Conservation (phyloP, 495 filamentous ascomycete species). For the Penicillium lividum region DNA sequence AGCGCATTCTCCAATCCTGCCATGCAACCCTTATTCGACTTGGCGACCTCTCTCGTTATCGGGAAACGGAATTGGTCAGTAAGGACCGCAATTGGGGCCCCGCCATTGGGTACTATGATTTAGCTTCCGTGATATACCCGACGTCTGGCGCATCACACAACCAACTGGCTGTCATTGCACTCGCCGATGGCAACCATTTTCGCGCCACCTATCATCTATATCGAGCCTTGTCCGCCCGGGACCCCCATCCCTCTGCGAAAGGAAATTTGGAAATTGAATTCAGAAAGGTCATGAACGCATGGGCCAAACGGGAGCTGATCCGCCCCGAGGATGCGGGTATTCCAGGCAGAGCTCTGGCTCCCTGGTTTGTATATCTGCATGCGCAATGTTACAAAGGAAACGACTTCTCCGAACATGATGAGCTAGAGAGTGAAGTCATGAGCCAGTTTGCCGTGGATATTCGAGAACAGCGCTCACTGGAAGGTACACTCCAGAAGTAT, state of each 20-base stretch:
- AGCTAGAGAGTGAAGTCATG: slow-evolving; percentile 84
- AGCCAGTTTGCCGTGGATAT: slow-evolving; percentile 71
- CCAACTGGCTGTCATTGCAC: slow-evolving; percentile 82
- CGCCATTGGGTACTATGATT: slow-evolving; percentile 79
- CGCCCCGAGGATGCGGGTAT: slow-evolving; percentile 52
- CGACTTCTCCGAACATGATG: slow-evolving; percentile 71
- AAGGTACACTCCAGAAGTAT: slow-evolving; percentile 72
- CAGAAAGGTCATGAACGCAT: slow-evolving; percentile 64
- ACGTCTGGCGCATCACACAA: slow-evolving; percentile 80
- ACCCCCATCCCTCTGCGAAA: slow-evolving; percentile 70
- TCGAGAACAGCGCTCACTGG: slow-evolving; percentile 62
- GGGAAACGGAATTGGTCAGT: slow-evolving; percentile 65
- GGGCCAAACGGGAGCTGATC: slow-evolving; percentile 60
- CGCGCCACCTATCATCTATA: slow-evolving; percentile 88
- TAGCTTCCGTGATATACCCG: slow-evolving; percentile 78
- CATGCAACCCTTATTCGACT: slow-evolving; percentile 82
- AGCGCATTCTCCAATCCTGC: slow-evolving; percentile 69
- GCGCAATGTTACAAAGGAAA: slow-evolving; percentile 76
- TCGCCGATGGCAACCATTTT: slow-evolving; percentile 73
- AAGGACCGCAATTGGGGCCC: slow-evolving; percentile 76
- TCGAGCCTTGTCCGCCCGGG: slow-evolving; percentile 68
- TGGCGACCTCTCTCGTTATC: slow-evolving; percentile 89
- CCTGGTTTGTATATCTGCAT: slow-evolving; percentile 87
- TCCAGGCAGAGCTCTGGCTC: slow-evolving; percentile 57
- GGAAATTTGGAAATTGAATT: slow-evolving; percentile 81